A percentile compares a stretch with the other conserved stretches of the same genome.
Conservation (phyloP, 495 filamentous ascomycete species). For the Neurospora hispaniola region DNA sequence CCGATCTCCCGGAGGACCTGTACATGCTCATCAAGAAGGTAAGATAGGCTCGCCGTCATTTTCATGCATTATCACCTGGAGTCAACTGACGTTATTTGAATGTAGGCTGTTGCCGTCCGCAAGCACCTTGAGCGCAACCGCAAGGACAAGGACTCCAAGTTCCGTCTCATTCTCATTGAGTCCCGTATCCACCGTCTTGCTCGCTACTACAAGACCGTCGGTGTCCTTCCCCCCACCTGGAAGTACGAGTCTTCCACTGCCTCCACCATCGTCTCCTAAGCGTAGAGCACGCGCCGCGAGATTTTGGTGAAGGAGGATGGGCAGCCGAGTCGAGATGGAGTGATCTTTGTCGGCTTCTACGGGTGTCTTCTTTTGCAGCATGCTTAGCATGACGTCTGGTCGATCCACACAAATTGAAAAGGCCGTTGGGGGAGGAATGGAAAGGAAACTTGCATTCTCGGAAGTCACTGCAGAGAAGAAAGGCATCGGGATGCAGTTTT, state of each 20-base stretch:
- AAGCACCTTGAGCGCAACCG: slow-evolving; percentile 99
- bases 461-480: slow-evolving; percentile 9
- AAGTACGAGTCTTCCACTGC: slow-evolving; percentile 75
- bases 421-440: slow-evolving; percentile 23
- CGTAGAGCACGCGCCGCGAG: slow-evolving; percentile 1
- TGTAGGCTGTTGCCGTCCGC: slow-evolving; percentile 88
- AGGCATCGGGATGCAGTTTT: background rate
- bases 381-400: slow-evolving; percentile 3
- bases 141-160: slow-evolving; percentile 99
- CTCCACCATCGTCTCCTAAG: slow-evolving; percentile 56
- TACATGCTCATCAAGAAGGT: slow-evolving; percentile 99
- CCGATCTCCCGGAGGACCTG: slow-evolving; percentile 94
- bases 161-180: slow-evolving; percentile 98
- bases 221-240: slow-evolving; percentile 96
- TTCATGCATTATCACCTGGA: background rate
- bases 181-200: slow-evolving; percentile 98
- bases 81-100: background rate
- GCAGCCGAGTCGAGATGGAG: slow-evolving; percentile 7
- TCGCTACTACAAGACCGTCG: slow-evolving; percentile 94
- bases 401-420: background rate
- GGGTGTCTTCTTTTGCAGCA: slow-evolving; percentile 12
- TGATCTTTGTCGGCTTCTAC: slow-evolving; percentile 6
- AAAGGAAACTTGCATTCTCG: slow-evolving; percentile 25
- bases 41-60: slow-evolving; percentile 11
- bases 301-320: background rate